A percentile compares a stretch with the other conserved stretches of the same genome.
Conservation (phyloP, 2,329 filamentous ascomycete species). For the Colletotrichum sp. region DNA sequence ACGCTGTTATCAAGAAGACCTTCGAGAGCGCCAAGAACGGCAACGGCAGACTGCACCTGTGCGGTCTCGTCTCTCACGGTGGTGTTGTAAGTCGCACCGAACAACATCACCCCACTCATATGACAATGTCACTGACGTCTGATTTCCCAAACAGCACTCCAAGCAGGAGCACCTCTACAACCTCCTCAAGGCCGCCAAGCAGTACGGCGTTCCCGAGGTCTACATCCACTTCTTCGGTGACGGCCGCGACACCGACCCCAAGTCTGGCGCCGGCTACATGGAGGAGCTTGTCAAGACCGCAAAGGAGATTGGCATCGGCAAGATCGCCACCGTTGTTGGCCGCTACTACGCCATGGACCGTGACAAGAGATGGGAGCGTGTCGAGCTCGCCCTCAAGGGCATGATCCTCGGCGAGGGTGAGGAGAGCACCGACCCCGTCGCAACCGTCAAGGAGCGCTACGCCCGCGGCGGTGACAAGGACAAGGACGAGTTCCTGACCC, state of each 20-base stretch:
- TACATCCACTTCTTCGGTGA: slow-evolving; percentile 99
- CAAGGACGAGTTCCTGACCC: slow-evolving; percentile 97
- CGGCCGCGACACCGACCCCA: slow-evolving; percentile 96
- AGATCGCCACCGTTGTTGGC: slow-evolving; percentile 92
- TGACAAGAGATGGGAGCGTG: slow-evolving; percentile 97
- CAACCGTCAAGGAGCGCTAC: slow-evolving; percentile 87
- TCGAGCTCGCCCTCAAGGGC: slow-evolving; percentile 89
- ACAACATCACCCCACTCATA: neutral
- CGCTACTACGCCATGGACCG: slow-evolving; percentile 99
- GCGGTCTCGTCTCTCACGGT: slow-evolving; percentile 91
- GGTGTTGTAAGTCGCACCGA: slow-evolving; percentile 69
- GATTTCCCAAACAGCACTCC: slow-evolving; percentile 65
- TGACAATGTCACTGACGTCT: neutral
- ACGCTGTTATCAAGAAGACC: slow-evolving; percentile 76
- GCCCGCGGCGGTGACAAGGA: slow-evolving; percentile 71
- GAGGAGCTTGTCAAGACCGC: slow-evolving; percentile 80
- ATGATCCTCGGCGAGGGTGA: slow-evolving; percentile 88
- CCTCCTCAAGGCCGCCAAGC: slow-evolving; percentile 88
- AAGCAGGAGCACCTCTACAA: slow-evolving; percentile 94
- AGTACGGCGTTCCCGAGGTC: slow-evolving; percentile 84
- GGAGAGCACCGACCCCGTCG: slow-evolving; percentile 80
- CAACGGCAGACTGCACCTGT: slow-evolving; percentile 90
- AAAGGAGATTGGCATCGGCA: slow-evolving; percentile 83
- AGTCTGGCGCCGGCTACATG: slow-evolving; percentile 89
- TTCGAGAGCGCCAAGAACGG: slow-evolving; percentile 83